Percentiles rank a stretch among this genome's conserved stretches.
These are phyloP conservation scores for Bonia amplexicaulis DNA, from an alignment of 176 grass and related monocot species.

Conservation along the genomic window DNA sequence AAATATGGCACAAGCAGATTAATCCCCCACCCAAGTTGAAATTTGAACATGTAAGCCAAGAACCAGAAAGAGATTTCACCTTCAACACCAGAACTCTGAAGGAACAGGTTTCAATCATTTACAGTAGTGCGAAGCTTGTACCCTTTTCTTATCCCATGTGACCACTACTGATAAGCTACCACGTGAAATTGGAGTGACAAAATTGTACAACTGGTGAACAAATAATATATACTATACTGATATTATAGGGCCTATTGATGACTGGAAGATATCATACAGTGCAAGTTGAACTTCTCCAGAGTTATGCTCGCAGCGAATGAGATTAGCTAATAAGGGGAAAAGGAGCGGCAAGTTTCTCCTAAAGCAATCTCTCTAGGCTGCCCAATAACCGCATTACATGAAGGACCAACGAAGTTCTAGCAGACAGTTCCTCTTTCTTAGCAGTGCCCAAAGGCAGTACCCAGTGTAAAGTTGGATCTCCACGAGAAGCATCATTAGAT, in stretches of 20 bases:
- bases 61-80: constrained; percentile 34
- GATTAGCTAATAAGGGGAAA: constrained; percentile 82
- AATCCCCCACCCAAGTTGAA: constrained; percentile 1
- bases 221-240: constrained; percentile 31
- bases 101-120: constrained; percentile 27
- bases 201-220: constrained; percentile 37
- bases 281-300: constrained; percentile 70
- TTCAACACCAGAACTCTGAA: constrained; percentile 23
- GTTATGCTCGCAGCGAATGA: constrained; percentile 81
- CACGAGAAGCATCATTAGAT: constrained; percentile 27
- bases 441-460: constrained; percentile 49
- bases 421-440: constrained; percentile 78
- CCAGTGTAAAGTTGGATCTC: constrained; percentile 33
- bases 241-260: constrained; percentile 74
- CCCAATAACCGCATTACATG: constrained; percentile 68
- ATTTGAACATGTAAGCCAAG: not conserved
- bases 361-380: constrained; percentile 64
- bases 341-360: constrained; percentile 59
- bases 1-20: constrained; percentile 6
- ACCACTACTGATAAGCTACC: constrained; percentile 29
- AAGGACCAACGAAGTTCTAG: constrained; percentile 67
- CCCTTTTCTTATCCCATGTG: constrained; percentile 30
- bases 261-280: constrained; percentile 78
- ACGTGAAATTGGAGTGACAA: constrained; percentile 19
- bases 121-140: constrained; percentile 34